Base-by-base conservation (phyloP, 306 rosid species). In the Rubus parviflorus region DNA sequence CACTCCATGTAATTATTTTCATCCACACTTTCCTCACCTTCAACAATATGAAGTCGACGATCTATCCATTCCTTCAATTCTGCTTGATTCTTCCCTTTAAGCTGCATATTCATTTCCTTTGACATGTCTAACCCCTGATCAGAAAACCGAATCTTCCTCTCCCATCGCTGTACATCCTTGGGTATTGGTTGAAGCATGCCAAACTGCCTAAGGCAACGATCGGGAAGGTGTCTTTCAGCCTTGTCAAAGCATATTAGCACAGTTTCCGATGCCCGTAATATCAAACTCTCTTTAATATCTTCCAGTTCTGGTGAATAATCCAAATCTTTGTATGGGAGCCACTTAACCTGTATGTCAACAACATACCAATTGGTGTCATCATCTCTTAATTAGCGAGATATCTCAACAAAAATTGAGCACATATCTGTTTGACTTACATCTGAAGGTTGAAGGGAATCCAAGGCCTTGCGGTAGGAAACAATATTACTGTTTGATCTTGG, bases 251-350 rank as follows among this genome's bases (percentile, higher is more conserved):
- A 92, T 69, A 92, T 79, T 22, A 93, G 70, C 89, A 90, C 84
- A 51, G 94, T 87, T 86, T 85, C 85, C 47, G 97, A 88, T 17
- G 87, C 45, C 72, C 86, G 73, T 73, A 90, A 81, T 70, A 72
- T 56, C 80, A 93, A 61, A 68, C 83, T 79, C 38, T 66, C 63
- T 75, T 73, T 79, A 48, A 90, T 87, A 74, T 85, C 88, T 82
- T 83, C 92, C 0, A 96, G 90, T 73, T 89, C 80, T 37, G 76
- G 79, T n/a, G 85, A 48, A 17, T 7, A 76, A 60, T 90, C 84
- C 78, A 87, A 75, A 51, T 89, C 91, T 77, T 77, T 89, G 91
- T 93, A 93, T 42, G 97, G 96, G 73, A 76, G 83, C 97, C 96
- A 90, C 53, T 85, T 90, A 11, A 93, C 93, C 96, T 90, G 85